Evolutionary conservation across 2,329 filamentous ascomycete species (phyloP).

Genomic region (Xylariaceae sp.): DNA sequence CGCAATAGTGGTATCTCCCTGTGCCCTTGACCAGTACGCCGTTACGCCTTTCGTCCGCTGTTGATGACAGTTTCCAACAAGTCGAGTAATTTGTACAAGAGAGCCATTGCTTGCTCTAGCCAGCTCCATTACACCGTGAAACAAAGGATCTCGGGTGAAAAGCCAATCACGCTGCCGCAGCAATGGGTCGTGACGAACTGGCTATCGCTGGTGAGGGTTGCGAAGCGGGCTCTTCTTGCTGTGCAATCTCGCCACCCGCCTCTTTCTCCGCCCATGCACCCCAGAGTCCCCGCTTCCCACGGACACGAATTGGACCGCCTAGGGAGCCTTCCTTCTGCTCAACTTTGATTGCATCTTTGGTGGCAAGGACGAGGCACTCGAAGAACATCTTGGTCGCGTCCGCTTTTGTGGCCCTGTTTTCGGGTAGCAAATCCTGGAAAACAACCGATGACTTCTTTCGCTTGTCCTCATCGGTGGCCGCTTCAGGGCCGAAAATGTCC

Average conservation of each 20-base stretch:
- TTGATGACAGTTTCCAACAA: conserved; percentile 23
- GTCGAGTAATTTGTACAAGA: conserved; percentile 30
- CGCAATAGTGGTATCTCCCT: conserved; percentile 30
- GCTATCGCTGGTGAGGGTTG: conserved; percentile 31
- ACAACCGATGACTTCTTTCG: conserved; percentile 73
- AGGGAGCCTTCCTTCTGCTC: conserved; percentile 73
- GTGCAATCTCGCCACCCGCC: conserved; percentile 58
- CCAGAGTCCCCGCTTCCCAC: conserved; percentile 94
- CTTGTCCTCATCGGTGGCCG: conserved; percentile 63
- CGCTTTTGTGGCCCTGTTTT: conserved; percentile 72
- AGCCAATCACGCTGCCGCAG: conserved; percentile 23
- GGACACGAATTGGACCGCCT: conserved; percentile 75
- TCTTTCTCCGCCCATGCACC: conserved; percentile 87
- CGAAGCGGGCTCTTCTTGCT: conserved; percentile 36
- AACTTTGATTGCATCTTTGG: conserved; percentile 96
- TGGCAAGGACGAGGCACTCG: conserved; percentile 89
- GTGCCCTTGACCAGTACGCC: conserved; percentile 21
- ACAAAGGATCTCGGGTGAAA: conserved; percentile 1
- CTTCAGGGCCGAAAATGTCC: conserved; percentile 75
- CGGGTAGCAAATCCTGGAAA: conserved; percentile 88
- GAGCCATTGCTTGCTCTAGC: conserved; percentile 22
- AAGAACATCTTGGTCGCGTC: conserved; percentile 99
- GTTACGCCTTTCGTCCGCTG: conserved; percentile 23
- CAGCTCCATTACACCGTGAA: conserved; percentile 10
- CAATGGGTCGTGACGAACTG: conserved; percentile 25